Conservation (phyloP, 2,329 filamentous ascomycete species). For the Ophiocordyceps camponoti-rufipedis region DNA sequence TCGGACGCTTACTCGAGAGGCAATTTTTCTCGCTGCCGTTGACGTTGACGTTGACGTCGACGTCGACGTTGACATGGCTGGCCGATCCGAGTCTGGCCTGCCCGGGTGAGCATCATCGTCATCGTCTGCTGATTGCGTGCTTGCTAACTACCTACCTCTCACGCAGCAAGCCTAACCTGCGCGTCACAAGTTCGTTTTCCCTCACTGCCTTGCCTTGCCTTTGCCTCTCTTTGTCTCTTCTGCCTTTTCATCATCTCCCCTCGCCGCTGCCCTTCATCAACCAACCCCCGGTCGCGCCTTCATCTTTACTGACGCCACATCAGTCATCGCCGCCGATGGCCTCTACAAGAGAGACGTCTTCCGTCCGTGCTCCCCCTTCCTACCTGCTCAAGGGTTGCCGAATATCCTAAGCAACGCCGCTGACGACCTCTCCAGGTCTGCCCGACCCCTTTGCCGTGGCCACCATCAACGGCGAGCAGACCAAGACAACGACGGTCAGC, state of each 20-base stretch:
- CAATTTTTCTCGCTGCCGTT: slow-evolving; percentile 1
- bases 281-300: slow-evolving; percentile 2
- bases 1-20: slow-evolving; percentile 4
- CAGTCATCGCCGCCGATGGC: slow-evolving; percentile 96
- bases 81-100: slow-evolving; percentile 18
- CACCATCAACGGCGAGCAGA: slow-evolving; percentile 94
- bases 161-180: slow-evolving; percentile 62
- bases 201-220: not conserved
- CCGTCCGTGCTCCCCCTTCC: slow-evolving; percentile 43
- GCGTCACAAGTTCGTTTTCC: slow-evolving; percentile 64
- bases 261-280: too few species aligned
- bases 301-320: slow-evolving; percentile 16
- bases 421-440: slow-evolving; percentile 47
- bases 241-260: not conserved
- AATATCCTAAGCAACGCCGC: not conserved
- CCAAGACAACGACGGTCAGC: slow-evolving; percentile 90
- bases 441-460: slow-evolving; percentile 96
- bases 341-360: slow-evolving; percentile 99
- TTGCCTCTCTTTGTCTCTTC: not conserved
- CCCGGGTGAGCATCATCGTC: slow-evolving; percentile 13
- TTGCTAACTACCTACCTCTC: slow-evolving; percentile 12
- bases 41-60: too few species aligned
- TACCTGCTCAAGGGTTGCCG: not conserved
- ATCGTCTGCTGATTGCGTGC: not conserved
- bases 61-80: slow-evolving; percentile 8